Base-by-base conservation (phyloP, 352 stramenopile genomes). In the Globisporangium cylindrosporum region DNA sequence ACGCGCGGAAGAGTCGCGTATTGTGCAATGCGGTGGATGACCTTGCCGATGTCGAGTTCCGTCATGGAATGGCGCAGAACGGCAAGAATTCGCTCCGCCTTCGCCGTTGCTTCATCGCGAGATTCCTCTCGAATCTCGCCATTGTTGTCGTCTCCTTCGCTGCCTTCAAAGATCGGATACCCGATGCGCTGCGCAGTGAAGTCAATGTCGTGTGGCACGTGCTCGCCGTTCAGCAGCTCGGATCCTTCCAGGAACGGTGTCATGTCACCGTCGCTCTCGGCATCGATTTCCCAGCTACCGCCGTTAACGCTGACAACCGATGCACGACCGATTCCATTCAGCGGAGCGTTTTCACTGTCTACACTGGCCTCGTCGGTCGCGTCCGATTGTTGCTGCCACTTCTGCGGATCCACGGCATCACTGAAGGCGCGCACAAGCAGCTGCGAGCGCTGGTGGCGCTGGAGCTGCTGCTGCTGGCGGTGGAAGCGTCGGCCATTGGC, bases 41-140 rank as follows among this genome's bases (percentile, higher is more conserved):
- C 81, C 63, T 89, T 88, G 67, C 88, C 84, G 32, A 93, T 93
- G 69, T 91, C 81, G 10, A 93, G 73, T 59, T 95, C 88, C 32
- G 81, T 93, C 83, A 95, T 91, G 66, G 86, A 92, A 70, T 93
- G 84, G 12, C 88, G 86, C 48, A 95, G 59, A 53, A 93, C 76
- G 4, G 84, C 84, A 59, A 95, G 78, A 49, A 95, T 89, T 48
- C 78, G 74, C 76, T 95, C 88, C 25, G 88, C 86, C 69, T 92
- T 93, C 32, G 70, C 73, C 0, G 81, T 90, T 1, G 88, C 86
- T 29, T 86, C 79, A 20, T 75, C 73, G 54, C 88, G 76, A 8
- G 79, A 78, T 60, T 95, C 88, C 64, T 94, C 84, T n/a, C 88
- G 83, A 62, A 94, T 86, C 32, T 80, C 71, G 61, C 78, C 73